These are phyloP conservation scores for Babesia gibsoni DNA, from an alignment of 169 alveolate genomes.

Conservation along the genomic window DNA sequence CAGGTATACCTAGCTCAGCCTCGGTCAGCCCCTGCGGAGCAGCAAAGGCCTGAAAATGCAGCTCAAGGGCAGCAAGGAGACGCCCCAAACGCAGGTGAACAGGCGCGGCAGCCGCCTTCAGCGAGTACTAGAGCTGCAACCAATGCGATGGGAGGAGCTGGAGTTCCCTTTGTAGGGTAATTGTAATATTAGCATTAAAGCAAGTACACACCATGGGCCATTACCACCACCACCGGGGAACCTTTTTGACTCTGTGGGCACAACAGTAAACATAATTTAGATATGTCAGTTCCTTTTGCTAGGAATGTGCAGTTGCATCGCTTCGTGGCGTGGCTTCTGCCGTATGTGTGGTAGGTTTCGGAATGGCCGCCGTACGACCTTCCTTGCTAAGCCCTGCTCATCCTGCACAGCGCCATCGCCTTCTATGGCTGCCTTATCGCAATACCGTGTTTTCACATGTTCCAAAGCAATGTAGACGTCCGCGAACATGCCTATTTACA, in stretches of 20 bases:
- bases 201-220: background rate
- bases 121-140: background rate
- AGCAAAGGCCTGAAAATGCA: background rate
- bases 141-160: background rate
- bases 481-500: constrained; percentile 51
- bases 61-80: background rate
- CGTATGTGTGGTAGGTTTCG: constrained; percentile 15
- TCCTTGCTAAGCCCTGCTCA: background rate
- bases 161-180: background rate
- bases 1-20: constrained; percentile 57
- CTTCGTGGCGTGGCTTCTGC: constrained; percentile 3
- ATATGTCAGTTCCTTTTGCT: constrained; percentile 17
- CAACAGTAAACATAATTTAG: background rate
- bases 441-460: constrained; percentile 4
- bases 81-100: background rate
- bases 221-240: background rate
- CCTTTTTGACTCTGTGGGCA: background rate
- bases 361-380: background rate
- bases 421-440: constrained; percentile 25
- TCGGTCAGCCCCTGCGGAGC: constrained; percentile 16
- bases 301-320: constrained; percentile 41
- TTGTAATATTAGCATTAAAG: too few relatives aligned
- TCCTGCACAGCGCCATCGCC: constrained; percentile 28
- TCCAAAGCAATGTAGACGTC: constrained; percentile 31
- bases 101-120: background rate